Evolutionary conservation across 75 land plant genomes (phyloP).

Genomic region (Azolla pinnata): DNA sequence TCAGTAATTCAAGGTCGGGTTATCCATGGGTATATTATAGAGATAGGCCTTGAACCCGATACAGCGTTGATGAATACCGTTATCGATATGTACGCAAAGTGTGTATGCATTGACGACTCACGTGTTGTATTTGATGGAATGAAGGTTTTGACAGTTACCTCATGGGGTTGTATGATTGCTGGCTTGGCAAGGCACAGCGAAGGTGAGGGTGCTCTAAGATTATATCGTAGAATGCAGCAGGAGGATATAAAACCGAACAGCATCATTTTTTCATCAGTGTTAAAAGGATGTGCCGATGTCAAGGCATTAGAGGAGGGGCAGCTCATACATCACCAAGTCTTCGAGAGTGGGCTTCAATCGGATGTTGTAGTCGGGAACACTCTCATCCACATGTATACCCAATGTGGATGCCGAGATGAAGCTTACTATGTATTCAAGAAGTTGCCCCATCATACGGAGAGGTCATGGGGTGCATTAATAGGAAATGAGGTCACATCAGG

Average conservation of each 20-base stretch:
- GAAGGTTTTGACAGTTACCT: slow-evolving; percentile 13
- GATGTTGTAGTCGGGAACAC: slow-evolving; percentile 49
- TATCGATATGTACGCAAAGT: slow-evolving; percentile 46
- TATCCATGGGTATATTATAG: slow-evolving; percentile 23
- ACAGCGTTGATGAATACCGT: slow-evolving; percentile 23
- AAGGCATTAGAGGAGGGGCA: slow-evolving; percentile 39
- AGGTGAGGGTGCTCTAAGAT: slow-evolving; percentile 23
- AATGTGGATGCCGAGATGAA: slow-evolving; percentile 39
- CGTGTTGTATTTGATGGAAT: not conserved
- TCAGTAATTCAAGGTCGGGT: slow-evolving; percentile 31
- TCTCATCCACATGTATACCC: slow-evolving; percentile 58
- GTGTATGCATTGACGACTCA: no score
- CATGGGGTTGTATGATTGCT: slow-evolving; percentile 59
- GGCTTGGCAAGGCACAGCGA: slow-evolving; percentile 46
- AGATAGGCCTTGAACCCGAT: slow-evolving; percentile 19
- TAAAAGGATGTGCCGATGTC: slow-evolving; percentile 38
- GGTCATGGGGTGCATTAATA: slow-evolving; percentile 57
- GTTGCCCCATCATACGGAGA: slow-evolving; percentile 36
- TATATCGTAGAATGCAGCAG: slow-evolving; percentile 39
- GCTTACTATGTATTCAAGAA: slow-evolving; percentile 38
- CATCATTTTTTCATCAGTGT: slow-evolving; percentile 40
- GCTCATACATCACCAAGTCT: slow-evolving; percentile 39
- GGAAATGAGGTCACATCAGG: slow-evolving; percentile 51
- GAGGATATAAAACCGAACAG: slow-evolving; percentile 32
- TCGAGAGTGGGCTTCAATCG: slow-evolving; percentile 21